These are phyloP conservation scores for Chrysoporthe deuterocubensis DNA, from an alignment of 2,329 filamentous ascomycete species.

Conservation along the genomic window DNA sequence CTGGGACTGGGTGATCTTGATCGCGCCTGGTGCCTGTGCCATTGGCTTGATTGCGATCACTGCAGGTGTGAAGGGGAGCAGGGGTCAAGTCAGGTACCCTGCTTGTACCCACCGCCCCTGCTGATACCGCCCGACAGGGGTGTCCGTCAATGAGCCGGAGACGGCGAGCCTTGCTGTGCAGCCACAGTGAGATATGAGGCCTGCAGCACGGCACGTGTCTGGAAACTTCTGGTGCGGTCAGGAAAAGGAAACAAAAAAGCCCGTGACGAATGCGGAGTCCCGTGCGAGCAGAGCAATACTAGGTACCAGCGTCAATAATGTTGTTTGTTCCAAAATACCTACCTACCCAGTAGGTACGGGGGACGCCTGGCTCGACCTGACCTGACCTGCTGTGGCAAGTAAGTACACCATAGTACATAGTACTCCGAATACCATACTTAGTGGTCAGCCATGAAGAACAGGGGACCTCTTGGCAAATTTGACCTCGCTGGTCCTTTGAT, in stretches of 20 bases:
- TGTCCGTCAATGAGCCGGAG: constrained; percentile 10
- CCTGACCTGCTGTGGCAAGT: neutral
- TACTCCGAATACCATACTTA: neutral
- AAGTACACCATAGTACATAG: neutral
- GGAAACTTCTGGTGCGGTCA: neutral
- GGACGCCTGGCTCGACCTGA: neutral
- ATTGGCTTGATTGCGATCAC: constrained; percentile 3
- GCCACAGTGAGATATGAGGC: neutral
- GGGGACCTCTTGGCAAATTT: neutral
- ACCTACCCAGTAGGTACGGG: neutral
- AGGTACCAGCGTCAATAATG: neutral
- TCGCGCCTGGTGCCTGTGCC: constrained; percentile 8
- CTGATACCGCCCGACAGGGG: constrained; percentile 21
- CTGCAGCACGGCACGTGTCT: neutral
- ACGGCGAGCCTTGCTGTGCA: constrained; percentile 5
- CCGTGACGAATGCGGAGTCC: neutral
- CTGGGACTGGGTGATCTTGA: neutral
- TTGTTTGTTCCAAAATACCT: too few relatives aligned
- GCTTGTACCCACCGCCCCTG: constrained; percentile 19
- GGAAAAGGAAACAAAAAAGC: too few relatives aligned
- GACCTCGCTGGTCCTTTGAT: neutral
- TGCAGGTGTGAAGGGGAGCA: constrained; percentile 14
- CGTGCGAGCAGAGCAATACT: neutral
- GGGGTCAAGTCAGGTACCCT: constrained; percentile 19
- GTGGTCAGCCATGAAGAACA: neutral